These are phyloP conservation scores for Russula griseocarnosa DNA, from an alignment of 768 basidiomycete genomes.

Conservation along the genomic window DNA sequence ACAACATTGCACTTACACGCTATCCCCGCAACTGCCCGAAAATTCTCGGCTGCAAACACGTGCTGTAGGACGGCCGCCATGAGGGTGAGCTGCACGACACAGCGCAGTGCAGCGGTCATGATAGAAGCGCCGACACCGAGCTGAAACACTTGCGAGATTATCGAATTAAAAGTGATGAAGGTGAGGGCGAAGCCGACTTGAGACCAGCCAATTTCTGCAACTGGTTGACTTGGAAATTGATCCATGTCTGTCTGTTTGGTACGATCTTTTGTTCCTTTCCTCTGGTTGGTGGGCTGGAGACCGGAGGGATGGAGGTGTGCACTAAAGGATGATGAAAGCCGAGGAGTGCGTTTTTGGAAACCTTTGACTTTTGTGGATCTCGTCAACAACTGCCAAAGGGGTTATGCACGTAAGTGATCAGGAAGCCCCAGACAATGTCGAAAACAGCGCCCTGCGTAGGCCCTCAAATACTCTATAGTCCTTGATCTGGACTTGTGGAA, in stretches of 20 bases:
- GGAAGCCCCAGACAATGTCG: no score
- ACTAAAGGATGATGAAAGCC: no score
- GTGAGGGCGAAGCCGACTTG: constrained; percentile 72
- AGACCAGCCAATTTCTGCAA: constrained; percentile 50
- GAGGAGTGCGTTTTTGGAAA: no score
- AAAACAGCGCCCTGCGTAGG: no score
- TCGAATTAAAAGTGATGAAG: constrained; percentile 71
- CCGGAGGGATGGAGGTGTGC: no score
- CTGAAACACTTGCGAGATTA: constrained; percentile 57
- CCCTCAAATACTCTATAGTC: no score
- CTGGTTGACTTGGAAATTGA: constrained; percentile 23
- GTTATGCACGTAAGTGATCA: no score
- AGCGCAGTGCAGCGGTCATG: constrained; percentile 65
- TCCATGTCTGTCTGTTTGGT: constrained; percentile 33
- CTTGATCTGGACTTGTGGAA: no score
- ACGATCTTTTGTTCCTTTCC: no score
- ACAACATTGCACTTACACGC: constrained; percentile 49
- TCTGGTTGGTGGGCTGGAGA: no score
- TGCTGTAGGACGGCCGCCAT: constrained; percentile 68
- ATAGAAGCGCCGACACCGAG: constrained; percentile 71
- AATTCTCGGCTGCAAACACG: constrained; percentile 71
- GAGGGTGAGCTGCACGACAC: constrained; percentile 71
- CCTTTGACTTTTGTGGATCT: no score
- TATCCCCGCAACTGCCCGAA: constrained; percentile 71
- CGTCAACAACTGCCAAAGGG: no score